Conservation (phyloP, 2,329 filamentous ascomycete species). For the Aspergillus intermedius region DNA sequence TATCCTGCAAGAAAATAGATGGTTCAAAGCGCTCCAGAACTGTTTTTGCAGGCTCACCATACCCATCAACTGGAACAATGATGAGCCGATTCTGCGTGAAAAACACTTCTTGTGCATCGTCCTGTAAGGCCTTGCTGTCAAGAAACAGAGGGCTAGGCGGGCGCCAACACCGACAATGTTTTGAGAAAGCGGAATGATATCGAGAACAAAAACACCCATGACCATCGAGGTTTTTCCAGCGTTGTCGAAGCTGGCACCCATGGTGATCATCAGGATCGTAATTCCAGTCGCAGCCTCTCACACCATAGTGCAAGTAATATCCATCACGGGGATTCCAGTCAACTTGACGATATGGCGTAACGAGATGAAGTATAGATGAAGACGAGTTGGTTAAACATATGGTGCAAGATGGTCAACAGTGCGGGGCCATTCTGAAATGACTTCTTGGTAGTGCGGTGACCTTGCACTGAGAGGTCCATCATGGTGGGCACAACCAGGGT, state of each 20-base stretch:
- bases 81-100: neutral
- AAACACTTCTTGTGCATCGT: neutral
- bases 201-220: neutral
- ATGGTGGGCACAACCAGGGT: neutral
- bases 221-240: neutral
- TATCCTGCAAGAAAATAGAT: neutral
- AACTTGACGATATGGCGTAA: neutral
- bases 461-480: neutral
- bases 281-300: neutral
- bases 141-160: constrained; percentile 9
- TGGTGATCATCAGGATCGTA: neutral
- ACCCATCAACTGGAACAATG: neutral
- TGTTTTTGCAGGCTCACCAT: neutral
- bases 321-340: neutral
- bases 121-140: neutral
- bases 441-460: neutral
- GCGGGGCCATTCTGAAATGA: neutral
- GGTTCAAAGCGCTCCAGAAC: neutral
- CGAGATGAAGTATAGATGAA: neutral
- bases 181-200: neutral
- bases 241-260: neutral
- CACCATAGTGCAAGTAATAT: neutral
- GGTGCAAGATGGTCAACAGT: neutral
- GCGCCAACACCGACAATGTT: neutral
- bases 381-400: neutral